Evolutionary conservation across 192 early-diverging fungal species (phyloP), one percentile per base, ranked within the genome.

Genomic region (Allomyces javanicus): DNA sequence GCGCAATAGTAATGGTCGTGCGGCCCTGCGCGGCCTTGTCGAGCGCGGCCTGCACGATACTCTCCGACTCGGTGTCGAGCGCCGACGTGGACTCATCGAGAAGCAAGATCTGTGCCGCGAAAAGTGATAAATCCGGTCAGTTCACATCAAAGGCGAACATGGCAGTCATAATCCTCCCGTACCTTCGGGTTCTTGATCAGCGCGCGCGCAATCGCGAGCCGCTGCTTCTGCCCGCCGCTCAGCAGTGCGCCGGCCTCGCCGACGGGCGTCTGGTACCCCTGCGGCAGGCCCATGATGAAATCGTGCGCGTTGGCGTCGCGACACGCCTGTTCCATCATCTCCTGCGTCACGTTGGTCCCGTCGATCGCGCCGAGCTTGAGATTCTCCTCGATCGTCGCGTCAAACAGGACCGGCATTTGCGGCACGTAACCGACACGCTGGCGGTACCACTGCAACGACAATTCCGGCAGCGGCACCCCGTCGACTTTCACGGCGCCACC

Each of bases 331-430:
- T 81, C 72, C 22, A 90, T 78, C 17, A 80, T 69, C 17, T 79
- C 66, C 25, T 79, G 66, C 4, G 68, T 66, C 9, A 58, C 65
- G 7, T 70, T 66, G 61, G 73, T 72, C 23, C 77, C 76, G 10
- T 79, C 75, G 10, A 74, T 64, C 11, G 80, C 78, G 58, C 89
- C 89, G 72, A 83, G 83, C 10, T 82, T 64, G 43, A 98, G 78
- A 75, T 98, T 98, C 70, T 93, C 81, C 66, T 80, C 77, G 66
- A 98, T 87, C 63, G 83, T 77, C 24, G 67, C 71, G 22, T 85
- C 86, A 72, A 96, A 96, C 62, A 97, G 80, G 40, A 95, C 83
- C 1, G 93, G 94, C 72, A 91, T 92, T 78, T 93, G 93, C 63
- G 84, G 79, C 66, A 96, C 93, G 24, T 95, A 79, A 43, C 92